Conservation (phyloP, 192 early-diverging fungal species). For the Mortierella antarctica region DNA sequence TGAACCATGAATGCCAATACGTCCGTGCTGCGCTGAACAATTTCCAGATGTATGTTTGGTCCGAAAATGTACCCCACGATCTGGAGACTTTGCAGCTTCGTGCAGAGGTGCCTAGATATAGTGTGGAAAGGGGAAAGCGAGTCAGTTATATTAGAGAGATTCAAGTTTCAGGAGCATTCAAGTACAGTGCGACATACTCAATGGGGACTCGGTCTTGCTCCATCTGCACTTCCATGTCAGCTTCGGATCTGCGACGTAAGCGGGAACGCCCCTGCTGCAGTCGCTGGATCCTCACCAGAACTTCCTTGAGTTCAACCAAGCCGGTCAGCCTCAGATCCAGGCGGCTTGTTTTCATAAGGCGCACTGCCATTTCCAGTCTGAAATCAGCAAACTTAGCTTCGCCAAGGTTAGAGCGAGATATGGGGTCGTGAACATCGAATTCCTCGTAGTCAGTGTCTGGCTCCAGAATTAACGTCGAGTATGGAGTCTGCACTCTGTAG, state of each 20-base stretch:
- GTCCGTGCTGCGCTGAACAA: constrained; percentile 59
- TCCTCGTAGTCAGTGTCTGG: constrained; percentile 44
- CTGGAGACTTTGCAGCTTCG: constrained; percentile 45
- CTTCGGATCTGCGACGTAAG: constrained; percentile 31
- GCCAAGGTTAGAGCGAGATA: constrained; percentile 35
- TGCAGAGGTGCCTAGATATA: constrained; percentile 37
- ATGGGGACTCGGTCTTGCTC: constrained; percentile 40
- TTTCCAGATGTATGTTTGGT: constrained; percentile 60
- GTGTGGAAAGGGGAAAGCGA: not conserved
- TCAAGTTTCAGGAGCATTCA: not conserved
- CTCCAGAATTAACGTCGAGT: constrained; percentile 34
- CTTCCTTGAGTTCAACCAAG: constrained; percentile 57
- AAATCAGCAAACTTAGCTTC: constrained; percentile 54
- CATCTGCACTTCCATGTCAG: constrained; percentile 46
- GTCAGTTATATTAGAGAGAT: not conserved
- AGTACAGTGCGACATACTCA: constrained; percentile 19
- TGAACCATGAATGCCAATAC: constrained; percentile 57
- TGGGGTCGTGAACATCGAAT: constrained; percentile 32
- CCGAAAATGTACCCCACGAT: constrained; percentile 61
- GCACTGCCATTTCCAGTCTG: constrained; percentile 54
- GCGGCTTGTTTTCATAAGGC: constrained; percentile 56
- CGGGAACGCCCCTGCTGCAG: constrained; percentile 39
- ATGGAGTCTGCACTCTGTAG: constrained; percentile 21
- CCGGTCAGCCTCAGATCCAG: constrained; percentile 57
- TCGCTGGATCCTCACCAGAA: constrained; percentile 46